These are phyloP conservation scores for Catenaria anguillulae DNA, from an alignment of 371 early-diverging fungal genomes.

Conservation along the genomic window DNA sequence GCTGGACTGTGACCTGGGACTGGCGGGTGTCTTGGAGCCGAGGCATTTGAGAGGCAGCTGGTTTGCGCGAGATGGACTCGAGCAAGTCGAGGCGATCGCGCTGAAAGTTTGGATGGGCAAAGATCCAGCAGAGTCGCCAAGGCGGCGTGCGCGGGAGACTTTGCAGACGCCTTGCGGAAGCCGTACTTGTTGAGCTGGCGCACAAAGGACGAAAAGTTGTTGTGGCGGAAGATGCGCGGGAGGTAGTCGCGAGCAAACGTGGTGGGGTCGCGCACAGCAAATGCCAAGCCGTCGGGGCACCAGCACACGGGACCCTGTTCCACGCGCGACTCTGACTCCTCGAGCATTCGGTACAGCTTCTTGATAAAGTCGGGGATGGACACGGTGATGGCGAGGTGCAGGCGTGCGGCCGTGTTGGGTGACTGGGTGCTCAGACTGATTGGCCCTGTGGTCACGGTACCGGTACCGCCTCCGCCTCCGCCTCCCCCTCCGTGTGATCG, in stretches of 20 bases:
- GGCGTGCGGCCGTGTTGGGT: not conserved
- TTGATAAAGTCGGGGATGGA: constrained; percentile 1
- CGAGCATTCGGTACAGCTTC: constrained; percentile 43
- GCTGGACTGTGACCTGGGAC: too few relatives aligned
- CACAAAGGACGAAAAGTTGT: constrained; percentile 70
- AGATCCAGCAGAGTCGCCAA: constrained; percentile 86
- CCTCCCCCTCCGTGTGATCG: too few relatives aligned
- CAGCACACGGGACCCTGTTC: constrained; percentile 72
- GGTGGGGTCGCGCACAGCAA: constrained; percentile 70
- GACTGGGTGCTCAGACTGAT: too few relatives aligned
- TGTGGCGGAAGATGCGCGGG: constrained; percentile 69
- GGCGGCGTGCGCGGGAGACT: constrained; percentile 58
- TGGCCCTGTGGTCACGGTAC: too few relatives aligned
- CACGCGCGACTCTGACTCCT: constrained; percentile 57
- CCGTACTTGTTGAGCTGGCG: constrained; percentile 68
- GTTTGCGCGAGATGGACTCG: constrained; percentile 70
- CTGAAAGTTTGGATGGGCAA: constrained; percentile 70
- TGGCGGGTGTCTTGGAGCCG: too few relatives aligned
- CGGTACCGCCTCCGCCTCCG: too few relatives aligned
- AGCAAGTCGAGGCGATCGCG: constrained; percentile 60
- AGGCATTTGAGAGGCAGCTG: too few relatives aligned
- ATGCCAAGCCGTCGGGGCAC: constrained; percentile 64
- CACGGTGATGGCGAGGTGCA: not conserved
- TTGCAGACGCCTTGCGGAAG: constrained; percentile 63
- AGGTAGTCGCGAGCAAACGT: constrained; percentile 63